phyloP scores from a whole-genome alignment of 805 yeast genomes.

The Kazachstania africana region DNA sequence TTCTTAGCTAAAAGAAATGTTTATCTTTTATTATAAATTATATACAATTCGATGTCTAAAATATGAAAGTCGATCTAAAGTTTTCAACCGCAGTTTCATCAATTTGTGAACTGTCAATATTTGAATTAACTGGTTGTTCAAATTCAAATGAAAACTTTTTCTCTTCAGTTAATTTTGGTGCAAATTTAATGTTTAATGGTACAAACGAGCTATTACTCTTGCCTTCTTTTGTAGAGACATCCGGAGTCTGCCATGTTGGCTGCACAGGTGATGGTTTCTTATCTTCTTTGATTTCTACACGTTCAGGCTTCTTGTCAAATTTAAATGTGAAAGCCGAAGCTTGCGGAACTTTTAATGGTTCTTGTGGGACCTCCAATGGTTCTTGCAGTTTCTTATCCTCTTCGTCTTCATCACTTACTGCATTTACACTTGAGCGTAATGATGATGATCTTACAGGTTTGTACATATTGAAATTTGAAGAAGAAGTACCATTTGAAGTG shows the following conservation, averaged over 20 bases:
- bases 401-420: slow-evolving; percentile 6
- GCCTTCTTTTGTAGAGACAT: too few species aligned
- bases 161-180: too few species aligned
- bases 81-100: slow-evolving; percentile 14
- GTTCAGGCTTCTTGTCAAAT: slow-evolving; percentile 2
- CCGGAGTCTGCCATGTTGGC: too few species aligned
- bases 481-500: neutral
- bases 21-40: too few species aligned
- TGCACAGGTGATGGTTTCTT: too few species aligned
- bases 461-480: slow-evolving; percentile 21
- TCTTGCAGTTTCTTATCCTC: neutral
- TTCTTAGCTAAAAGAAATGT: neutral
- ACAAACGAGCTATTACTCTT: too few species aligned
- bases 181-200: too few species aligned
- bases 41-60: too few species aligned
- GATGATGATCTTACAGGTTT: slow-evolving; percentile 31
- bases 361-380: neutral
- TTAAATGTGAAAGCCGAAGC: slow-evolving; percentile 6
- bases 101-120: slow-evolving; percentile 5
- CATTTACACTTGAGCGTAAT: slow-evolving; percentile 24
- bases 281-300: too few species aligned
- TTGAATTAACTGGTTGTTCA: slow-evolving; percentile 12
- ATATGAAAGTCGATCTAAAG: slow-evolving; percentile 13
- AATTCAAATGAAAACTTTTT: too few species aligned
- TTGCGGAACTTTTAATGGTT: slow-evolving; percentile 2